Percentiles rank a stretch among this genome's conserved stretches.
Evolutionary conservation across 129 eudicot genomes (phyloP).

Genomic region (Flaveria robusta): DNA sequence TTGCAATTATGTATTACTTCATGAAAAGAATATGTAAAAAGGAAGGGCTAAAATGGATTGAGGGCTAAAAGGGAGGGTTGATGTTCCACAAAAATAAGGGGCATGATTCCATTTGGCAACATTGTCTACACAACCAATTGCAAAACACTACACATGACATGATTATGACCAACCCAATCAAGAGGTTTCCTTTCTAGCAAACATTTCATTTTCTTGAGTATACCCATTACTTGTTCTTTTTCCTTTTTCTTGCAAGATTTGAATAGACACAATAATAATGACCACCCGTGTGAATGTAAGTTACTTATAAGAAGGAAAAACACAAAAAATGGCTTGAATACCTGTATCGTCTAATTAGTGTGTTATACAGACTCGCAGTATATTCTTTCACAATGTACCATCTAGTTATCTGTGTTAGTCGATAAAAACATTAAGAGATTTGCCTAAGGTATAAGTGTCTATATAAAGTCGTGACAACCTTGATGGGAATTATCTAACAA

Average conservation of each 20-base stretch:
- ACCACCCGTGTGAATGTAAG: neutral
- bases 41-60: constrained; percentile 17
- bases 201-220: constrained; percentile 23
- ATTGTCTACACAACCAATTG: constrained; percentile 26
- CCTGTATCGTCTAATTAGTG: neutral
- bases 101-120: constrained; percentile 25
- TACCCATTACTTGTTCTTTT: neutral
- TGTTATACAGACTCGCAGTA: neutral
- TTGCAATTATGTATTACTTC: neutral
- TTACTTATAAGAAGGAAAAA: neutral
- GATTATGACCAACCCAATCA: constrained; percentile 40
- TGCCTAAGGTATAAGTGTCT: neutral
- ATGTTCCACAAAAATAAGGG: constrained; percentile 29
- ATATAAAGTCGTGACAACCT: neutral
- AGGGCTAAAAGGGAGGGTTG: constrained; percentile 15
- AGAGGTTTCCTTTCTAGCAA: constrained; percentile 29
- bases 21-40: constrained; percentile 21
- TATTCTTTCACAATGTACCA: neutral
- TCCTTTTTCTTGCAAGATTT: neutral
- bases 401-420: neutral
- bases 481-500: neutral
- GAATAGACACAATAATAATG: neutral
- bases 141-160: constrained; percentile 41
- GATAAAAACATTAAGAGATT: neutral
- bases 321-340: neutral